Evolutionary conservation across 2,329 filamentous ascomycete species (phyloP).

Genomic region (Ophiocordyceps camponoti-saundersi): DNA sequence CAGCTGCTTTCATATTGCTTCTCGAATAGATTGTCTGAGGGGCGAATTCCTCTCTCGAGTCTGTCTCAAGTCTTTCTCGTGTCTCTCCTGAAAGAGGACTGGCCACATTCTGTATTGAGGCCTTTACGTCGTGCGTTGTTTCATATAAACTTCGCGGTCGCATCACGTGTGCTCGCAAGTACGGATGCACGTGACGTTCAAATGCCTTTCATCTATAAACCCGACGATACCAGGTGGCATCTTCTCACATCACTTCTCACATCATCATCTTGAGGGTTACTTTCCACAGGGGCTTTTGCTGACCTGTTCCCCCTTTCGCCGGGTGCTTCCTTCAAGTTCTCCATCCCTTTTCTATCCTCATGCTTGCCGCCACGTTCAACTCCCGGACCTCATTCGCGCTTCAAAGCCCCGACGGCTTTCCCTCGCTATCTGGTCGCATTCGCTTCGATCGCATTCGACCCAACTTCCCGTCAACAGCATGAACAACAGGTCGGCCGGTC

Average conservation of each 20-base stretch:
- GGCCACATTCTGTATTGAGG: no score
- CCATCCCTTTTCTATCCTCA: background rate
- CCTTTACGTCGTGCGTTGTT: no score
- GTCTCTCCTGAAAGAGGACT: no score
- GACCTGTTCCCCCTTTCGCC: no score
- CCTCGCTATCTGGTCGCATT: background rate
- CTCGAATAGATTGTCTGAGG: no score
- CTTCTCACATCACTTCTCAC: constrained; percentile 2
- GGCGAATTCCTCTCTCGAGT: no score
- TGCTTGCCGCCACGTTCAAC: background rate
- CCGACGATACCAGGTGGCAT: constrained; percentile 9
- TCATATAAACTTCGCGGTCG: no score
- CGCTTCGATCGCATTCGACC: background rate
- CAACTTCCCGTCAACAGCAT: constrained; percentile 1
- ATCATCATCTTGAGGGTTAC: no score
- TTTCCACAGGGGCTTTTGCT: background rate
- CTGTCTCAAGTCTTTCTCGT: no score
- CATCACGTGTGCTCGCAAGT: no score
- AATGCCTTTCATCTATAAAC: background rate
- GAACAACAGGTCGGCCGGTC: constrained; percentile 33
- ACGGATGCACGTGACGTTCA: no score
- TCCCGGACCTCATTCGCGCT: background rate
- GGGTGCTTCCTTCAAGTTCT: background rate
- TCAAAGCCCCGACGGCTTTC: background rate
- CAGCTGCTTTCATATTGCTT: no score